Percentiles rank a stretch among this genome's conserved stretches.
phyloP scores from a whole-genome alignment of 2,329 filamentous ascomycete species.

The Grosmannia clavigera region DNA sequence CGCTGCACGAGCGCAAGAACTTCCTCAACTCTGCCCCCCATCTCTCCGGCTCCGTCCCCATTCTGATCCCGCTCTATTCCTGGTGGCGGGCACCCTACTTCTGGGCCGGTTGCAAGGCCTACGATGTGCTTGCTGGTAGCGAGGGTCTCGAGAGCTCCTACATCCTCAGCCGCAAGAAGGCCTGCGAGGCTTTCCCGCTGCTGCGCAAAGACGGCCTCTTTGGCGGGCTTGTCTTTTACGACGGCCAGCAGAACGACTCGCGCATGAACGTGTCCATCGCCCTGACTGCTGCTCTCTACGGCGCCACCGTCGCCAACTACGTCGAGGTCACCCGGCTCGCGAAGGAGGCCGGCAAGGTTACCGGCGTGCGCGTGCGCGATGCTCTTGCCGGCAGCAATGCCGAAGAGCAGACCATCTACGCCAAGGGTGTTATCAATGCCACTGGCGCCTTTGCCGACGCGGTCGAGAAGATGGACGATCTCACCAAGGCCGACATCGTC shows the following conservation, averaged over 20 bases:
- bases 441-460: conserved; percentile 73
- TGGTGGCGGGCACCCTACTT: conserved; percentile 75
- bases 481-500: conserved; percentile 57
- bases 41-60: conserved; percentile 67
- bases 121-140: conserved; percentile 68
- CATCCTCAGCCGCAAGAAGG: conserved; percentile 66
- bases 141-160: conserved; percentile 79
- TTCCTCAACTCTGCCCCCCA: conserved; percentile 75
- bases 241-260: conserved; percentile 77
- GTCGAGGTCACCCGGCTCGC: conserved; percentile 63
- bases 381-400: conserved; percentile 38
- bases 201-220: conserved; percentile 60
- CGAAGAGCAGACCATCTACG: conserved; percentile 55
- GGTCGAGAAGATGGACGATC: conserved; percentile 70
- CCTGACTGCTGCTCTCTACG: conserved; percentile 69
- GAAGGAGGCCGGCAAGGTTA: conserved; percentile 60
- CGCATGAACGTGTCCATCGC: conserved; percentile 78
- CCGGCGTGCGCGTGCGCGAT: conserved; percentile 56
- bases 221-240: conserved; percentile 74
- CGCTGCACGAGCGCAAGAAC: conserved; percentile 68
- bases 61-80: conserved; percentile 69
- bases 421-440: conserved; percentile 72
- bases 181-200: conserved; percentile 67
- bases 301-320: conserved; percentile 69
- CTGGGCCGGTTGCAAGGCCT: conserved; percentile 60